phyloP scores from a whole-genome alignment of 2,329 filamentous ascomycete species.

The Hirsutella thompsonii region DNA sequence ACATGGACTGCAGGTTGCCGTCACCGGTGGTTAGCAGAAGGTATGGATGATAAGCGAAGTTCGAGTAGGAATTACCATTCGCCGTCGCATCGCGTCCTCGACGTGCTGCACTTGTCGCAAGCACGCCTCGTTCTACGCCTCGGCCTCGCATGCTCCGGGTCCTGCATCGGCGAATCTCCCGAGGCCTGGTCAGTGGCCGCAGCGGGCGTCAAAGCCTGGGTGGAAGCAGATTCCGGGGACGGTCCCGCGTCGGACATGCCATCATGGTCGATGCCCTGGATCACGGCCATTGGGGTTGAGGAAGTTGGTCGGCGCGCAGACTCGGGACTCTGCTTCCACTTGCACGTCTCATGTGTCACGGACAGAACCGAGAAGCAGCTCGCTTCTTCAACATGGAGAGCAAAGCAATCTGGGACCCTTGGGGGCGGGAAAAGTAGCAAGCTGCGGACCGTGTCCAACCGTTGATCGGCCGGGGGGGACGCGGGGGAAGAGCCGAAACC shows the following conservation, averaged over 20 bases:
- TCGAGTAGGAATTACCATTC: constrained; percentile 20
- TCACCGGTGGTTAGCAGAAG: background rate
- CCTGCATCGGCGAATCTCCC: background rate
- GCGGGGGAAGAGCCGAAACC: no score
- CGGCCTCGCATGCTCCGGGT: constrained; percentile 12
- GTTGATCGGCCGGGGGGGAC: background rate
- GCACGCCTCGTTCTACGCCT: constrained; percentile 16
- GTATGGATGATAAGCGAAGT: no score
- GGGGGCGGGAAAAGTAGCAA: no score
- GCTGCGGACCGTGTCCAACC: no score
- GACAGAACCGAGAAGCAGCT: no score
- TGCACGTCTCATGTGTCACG: no score
- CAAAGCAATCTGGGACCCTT: no score
- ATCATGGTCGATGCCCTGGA: no score
- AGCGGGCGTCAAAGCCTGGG: background rate
- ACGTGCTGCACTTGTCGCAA: constrained; percentile 22
- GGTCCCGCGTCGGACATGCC: background rate
- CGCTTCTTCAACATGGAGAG: no score
- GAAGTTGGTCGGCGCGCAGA: no score
- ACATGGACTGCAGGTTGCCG: constrained; percentile 10
- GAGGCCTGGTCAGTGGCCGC: background rate
- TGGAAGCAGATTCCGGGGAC: background rate
- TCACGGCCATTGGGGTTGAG: no score
- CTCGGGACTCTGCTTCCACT: no score
- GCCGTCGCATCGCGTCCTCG: constrained; percentile 29